phyloP scores from a whole-genome alignment of 805 yeast species.

The Wickerhamomyces subpelliculosus region DNA sequence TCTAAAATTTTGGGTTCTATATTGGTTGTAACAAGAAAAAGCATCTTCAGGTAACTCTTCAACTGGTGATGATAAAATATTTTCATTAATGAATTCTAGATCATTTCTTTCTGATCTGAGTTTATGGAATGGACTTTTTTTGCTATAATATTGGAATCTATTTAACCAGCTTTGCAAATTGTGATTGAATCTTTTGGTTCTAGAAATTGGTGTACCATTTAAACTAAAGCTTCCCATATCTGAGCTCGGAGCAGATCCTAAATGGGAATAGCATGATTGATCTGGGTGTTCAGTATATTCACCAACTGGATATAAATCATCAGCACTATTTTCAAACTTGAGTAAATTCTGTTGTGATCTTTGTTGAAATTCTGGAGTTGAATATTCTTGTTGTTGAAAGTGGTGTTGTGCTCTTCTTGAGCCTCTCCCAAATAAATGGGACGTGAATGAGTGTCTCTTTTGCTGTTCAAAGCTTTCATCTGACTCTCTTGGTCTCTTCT shows the following conservation, averaged over 20 bases:
- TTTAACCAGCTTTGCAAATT: background rate
- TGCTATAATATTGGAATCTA: background rate
- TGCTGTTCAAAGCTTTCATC: background rate
- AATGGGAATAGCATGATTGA: background rate
- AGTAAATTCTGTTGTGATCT: too few species aligned
- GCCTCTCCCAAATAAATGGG: background rate
- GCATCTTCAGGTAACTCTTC: slow-evolving; percentile 7
- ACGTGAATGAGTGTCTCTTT: background rate
- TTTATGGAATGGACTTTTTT: background rate
- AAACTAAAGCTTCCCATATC: background rate
- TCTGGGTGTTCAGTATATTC: background rate
- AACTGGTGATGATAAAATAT: background rate
- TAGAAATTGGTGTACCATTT: background rate
- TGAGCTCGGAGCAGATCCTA: background rate
- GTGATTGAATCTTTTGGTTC: background rate
- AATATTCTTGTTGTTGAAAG: background rate
- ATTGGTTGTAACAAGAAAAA: slow-evolving; percentile 12
- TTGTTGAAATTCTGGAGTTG: too few species aligned
- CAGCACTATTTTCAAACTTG: background rate
- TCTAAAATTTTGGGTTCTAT: slow-evolving; percentile 7
- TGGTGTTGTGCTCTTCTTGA: too few species aligned
- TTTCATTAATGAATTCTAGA: background rate
- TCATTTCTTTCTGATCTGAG: background rate
- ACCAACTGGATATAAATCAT: background rate
- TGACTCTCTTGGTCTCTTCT: background rate